Evolutionary conservation across 164 flowering plant species (phyloP), one percentile per base, ranked within the genome.

Genomic region (Aristolochia fimbriata): DNA sequence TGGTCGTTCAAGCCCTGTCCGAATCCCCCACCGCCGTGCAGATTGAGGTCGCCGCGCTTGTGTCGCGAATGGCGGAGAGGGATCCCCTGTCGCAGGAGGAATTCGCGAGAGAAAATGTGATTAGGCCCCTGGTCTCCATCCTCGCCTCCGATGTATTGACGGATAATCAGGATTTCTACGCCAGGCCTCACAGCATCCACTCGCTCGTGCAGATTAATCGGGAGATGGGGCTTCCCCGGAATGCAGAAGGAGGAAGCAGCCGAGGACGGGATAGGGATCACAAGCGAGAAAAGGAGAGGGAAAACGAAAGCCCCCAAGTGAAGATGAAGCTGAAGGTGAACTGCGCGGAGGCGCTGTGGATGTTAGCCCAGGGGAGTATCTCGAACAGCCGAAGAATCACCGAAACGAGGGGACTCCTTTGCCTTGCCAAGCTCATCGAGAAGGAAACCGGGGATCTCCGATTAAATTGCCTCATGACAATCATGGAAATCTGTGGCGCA

Each of bases 291-390:
- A 81, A 66, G 62, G 92, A 83, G 48, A 75, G 81, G 68, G 88
- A 82, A 62, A 59, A 60, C 46, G 88, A 81, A 74, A 73, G 49
- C 22, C 82, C 80, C 4, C 83, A 80, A 53, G 72, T 80, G 64
- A 88, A 82, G 74, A 66, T 65, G 11, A 43, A 71, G 69, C 69
- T 88, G 62, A 88, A 85, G 67, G 61, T 66, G 31, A 81, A 68
- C 37, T 80, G 86, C 54, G 87, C 96, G 0, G 76, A 71, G 71
- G 96, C 96, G 8, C 62, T 88, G 55, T 81, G 90, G 90, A 79
- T 61, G 70, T 75, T 91, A 0, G 79, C 90, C 3, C 71, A 60
- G 55, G 84, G 74, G 27, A 86, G 82, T 70, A 62, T 82, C 13
- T 55, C 63, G 17, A 91, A 85, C 52, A 82, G 94, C 67, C 67